Percentiles rank a stretch among this genome's conserved stretches.
Evolutionary conservation across 75 land plant species (phyloP).

Genomic region (Isoetes taiwanensis): DNA sequence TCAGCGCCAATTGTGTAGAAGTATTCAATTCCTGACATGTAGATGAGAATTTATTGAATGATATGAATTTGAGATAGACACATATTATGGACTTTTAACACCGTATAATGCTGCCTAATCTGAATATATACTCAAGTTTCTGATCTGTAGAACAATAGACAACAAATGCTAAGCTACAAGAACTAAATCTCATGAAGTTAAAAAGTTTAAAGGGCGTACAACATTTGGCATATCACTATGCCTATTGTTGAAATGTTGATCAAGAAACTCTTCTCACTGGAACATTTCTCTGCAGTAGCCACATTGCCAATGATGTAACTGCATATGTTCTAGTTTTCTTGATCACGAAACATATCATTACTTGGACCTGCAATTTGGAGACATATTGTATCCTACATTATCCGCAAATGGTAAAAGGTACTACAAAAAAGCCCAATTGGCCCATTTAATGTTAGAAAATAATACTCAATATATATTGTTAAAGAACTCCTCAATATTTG

Average conservation of each 20-base stretch:
- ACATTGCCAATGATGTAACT: slow-evolving; percentile 71
- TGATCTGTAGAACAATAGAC: neutral
- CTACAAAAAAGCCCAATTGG: slow-evolving; percentile 30
- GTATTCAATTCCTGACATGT: too few relatives aligned
- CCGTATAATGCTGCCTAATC: neutral
- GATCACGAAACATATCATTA: slow-evolving; percentile 86
- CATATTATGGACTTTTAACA: neutral
- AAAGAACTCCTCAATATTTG: too few relatives aligned
- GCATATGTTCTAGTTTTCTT: slow-evolving; percentile 61
- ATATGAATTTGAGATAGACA: neutral
- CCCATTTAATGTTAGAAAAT: too few relatives aligned
- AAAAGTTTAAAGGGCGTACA: slow-evolving; percentile 28
- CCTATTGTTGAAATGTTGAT: slow-evolving; percentile 80
- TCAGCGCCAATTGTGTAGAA: too few relatives aligned
- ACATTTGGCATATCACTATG: slow-evolving; percentile 46
- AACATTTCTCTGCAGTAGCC: slow-evolving; percentile 76
- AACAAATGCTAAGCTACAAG: too few relatives aligned
- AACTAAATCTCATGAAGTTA: neutral
- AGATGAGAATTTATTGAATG: neutral
- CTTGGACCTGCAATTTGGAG: slow-evolving; percentile 49
- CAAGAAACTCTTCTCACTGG: slow-evolving; percentile 51
- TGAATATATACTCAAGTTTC: neutral
- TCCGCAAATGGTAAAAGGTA: slow-evolving; percentile 83
- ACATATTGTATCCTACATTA: slow-evolving; percentile 37
- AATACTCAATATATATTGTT: too few relatives aligned